Percentiles rank a stretch among this genome's conserved stretches.
phyloP scores from a whole-genome alignment of 1,284 basidiomycete species.

The Stygiomarasmius scandens region DNA sequence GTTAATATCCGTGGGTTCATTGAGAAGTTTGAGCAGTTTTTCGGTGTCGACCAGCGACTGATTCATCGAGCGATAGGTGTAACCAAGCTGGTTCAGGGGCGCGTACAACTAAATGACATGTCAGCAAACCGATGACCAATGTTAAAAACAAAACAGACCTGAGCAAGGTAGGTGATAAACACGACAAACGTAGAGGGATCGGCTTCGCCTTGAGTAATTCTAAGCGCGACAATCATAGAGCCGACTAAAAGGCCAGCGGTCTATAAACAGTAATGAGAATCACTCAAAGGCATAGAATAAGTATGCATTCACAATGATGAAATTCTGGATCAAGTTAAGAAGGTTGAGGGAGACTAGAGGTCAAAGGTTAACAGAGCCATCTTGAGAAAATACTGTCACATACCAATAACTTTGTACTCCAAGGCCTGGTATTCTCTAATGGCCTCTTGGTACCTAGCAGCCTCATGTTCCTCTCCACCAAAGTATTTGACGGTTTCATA shows the following conservation, averaged over 20 bases:
- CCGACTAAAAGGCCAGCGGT: slow-evolving; percentile 78
- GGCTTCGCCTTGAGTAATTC: slow-evolving; percentile 56
- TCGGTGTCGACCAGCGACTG: slow-evolving; percentile 81
- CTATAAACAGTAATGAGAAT: slow-evolving; percentile 34
- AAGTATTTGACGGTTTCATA: slow-evolving; percentile 89
- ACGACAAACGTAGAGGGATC: slow-evolving; percentile 67
- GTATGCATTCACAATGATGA: slow-evolving; percentile 64
- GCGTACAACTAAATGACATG: slow-evolving; percentile 57
- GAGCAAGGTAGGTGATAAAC: slow-evolving; percentile 80
- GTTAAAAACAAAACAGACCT: slow-evolving; percentile 47
- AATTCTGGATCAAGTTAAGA: slow-evolving; percentile 76
- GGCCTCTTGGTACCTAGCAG: slow-evolving; percentile 71
- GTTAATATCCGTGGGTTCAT: slow-evolving; percentile 80
- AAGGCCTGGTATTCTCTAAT: slow-evolving; percentile 76
- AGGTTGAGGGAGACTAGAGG: slow-evolving; percentile 66
- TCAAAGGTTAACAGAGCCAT: slow-evolving; percentile 9
- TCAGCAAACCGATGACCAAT: neutral
- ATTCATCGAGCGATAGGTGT: slow-evolving; percentile 74
- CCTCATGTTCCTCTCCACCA: slow-evolving; percentile 81
- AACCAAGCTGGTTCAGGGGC: slow-evolving; percentile 74
- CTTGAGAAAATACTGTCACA: slow-evolving; percentile 24
- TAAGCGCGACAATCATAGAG: slow-evolving; percentile 72
- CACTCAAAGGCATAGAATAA: neutral
- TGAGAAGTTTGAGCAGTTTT: slow-evolving; percentile 71
- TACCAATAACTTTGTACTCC: slow-evolving; percentile 76